Evolutionary conservation across 331 rosid species (phyloP), one percentile per base, ranked within the genome.

Genomic region (Quercus phellos): DNA sequence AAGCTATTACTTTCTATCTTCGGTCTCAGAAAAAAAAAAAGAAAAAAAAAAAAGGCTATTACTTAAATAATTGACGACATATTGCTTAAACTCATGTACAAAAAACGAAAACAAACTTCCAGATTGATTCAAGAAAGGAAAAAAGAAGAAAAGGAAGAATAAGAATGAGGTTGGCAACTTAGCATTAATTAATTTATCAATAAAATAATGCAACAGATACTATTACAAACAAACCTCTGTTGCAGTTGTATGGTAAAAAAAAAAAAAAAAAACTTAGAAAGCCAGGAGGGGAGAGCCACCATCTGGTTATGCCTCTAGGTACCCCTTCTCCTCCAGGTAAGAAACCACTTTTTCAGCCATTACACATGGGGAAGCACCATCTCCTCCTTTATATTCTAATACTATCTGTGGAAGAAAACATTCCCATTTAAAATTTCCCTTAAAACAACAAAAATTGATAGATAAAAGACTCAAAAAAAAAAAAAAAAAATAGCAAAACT

Each of bases 301-400:
- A 63, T 66, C 35, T 64, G 18, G 79, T 87, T 82, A 92, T 72
- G 92, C 91, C 68, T 80, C 80, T 76, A 95, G 85, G 84, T 86
- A 86, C 17, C 93, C 97, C 30, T 86, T 90, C 89, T 87, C 90
- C 78, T 88, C 93, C 85, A 95, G 80, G 87, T 88, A 92, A 12
- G 94, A 84, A 59, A 89, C 78, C 78, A 95, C 88, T 58, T 73
- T 75, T 71, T 90, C 90, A 12, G 93, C 94, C 98, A 95, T 86
- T 30, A 79, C 88, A 46, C 73, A 66, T 0, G 94, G 93, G 42
- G 93, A 80, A 76, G 78, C 77, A 71, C 85, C 83, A 5, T 78
- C 90, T 79, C 76, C 71, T 77, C 82, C 94, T 68, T 86, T 81
- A 64, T 87, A 92, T 74, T 84, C 50, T 66, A 66, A 87, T 30